These are phyloP conservation scores for Effrenium voratum DNA, from an alignment of 73 alveolate species.

Conservation along the genomic window DNA sequence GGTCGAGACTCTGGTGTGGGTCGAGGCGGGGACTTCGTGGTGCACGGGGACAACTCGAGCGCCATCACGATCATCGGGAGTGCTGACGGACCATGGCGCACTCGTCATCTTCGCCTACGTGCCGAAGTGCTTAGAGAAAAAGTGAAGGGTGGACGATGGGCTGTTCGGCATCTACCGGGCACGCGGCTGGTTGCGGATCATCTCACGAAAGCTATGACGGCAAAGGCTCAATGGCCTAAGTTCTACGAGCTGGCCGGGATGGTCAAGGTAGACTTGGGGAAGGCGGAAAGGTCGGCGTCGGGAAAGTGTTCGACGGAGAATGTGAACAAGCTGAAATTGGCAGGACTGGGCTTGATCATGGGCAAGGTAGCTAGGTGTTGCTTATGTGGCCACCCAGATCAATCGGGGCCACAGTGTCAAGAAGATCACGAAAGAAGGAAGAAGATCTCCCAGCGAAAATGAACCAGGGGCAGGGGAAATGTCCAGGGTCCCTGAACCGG, in stretches of 20 bases:
- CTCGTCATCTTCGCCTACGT: not conserved
- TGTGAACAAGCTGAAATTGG: too few relatives aligned
- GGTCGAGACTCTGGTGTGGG: not conserved
- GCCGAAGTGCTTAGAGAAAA: not conserved
- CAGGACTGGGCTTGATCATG: too few relatives aligned
- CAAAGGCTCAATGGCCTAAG: not conserved
- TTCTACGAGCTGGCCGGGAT: not conserved
- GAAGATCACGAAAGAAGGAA: too few relatives aligned
- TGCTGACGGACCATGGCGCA: constrained; percentile 6
- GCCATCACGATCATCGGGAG: not conserved
- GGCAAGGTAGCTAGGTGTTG: too few relatives aligned
- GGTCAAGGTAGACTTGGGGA: too few relatives aligned
- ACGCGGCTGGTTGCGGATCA: not conserved
- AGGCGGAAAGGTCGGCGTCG: too few relatives aligned
- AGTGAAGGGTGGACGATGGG: not conserved
- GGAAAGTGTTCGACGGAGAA: too few relatives aligned
- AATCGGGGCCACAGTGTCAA: too few relatives aligned
- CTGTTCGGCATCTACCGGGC: not conserved
- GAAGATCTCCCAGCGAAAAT: too few relatives aligned
- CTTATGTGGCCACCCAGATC: too few relatives aligned
- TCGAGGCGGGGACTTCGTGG: not conserved
- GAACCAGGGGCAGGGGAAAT: too few relatives aligned
- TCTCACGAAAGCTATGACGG: not conserved
- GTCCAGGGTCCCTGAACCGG: too few relatives aligned
- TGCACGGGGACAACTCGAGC: not conserved